Evolutionary conservation across 371 early-diverging fungal genomes (phyloP), one percentile per base, ranked within the genome.

Genomic region (Mucor circinelloides): DNA sequence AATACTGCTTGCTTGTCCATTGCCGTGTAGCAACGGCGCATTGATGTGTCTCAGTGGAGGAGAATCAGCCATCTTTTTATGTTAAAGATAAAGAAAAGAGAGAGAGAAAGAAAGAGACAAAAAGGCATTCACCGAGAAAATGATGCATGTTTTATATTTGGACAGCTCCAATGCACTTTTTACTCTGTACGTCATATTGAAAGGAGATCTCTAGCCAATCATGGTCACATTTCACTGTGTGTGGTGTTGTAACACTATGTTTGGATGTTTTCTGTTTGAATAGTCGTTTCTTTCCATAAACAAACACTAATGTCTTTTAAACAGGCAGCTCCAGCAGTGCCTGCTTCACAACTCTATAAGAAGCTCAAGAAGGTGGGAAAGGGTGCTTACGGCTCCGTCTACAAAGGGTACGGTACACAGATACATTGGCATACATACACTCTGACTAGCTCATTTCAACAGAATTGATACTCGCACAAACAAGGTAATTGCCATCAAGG

Each of bases 401-500:
- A 82, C 48, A 81, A 82, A 70, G 83, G 83, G 85, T 85, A 80
- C 21, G 0, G 23, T 48, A 48, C 8, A n/a, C 1, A 40, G 13
- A 8, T 46, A 2, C 21, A 19, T 44, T 44, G 44, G 19, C 19
- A 64, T 55, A 60, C 21, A 60, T 19, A 23, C 4, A 6, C 10
- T 21, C 10, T 19, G 13, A 21, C 8, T 46, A 9, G 19, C 21
- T n/a, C 21, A 1, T 6, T 9, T 19, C 23, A 25, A 27, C 66
- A 91, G 89, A 13, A 76, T 89, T 40, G 87, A 94, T 75, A 89
- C 87, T 70, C 82, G 79, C 57, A 91, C 91, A 1, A 80, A 81
- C 23, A 83, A 89, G 68, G 85, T 91, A 2, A 89, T 99, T 15
- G 99, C 98, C 38, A 96, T 99, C 73, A 99, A 99, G 77, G 92